A percentile compares a stretch with the other conserved stretches of the same genome.
These are phyloP conservation scores for Trichoderma aggressivum DNA, from an alignment of 2,329 filamentous ascomycete species.

Conservation along the genomic window DNA sequence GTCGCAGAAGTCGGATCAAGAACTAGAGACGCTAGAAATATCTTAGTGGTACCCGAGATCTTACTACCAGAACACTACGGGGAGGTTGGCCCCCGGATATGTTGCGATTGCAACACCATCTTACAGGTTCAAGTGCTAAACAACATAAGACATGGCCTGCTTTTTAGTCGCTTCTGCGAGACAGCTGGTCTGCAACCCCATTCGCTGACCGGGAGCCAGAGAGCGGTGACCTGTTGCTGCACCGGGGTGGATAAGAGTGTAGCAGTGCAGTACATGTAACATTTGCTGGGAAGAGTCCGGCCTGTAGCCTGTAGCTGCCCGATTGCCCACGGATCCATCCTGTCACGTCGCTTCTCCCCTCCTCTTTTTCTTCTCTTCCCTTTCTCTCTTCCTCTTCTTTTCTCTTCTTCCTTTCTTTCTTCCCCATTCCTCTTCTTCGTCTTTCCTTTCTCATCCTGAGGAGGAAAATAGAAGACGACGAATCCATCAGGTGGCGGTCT, in stretches of 20 bases:
- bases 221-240: not conserved
- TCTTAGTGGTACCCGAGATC: not conserved
- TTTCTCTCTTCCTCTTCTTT: not conserved
- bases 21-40: not conserved
- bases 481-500: not conserved
- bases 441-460: not conserved
- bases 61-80: not conserved
- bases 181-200: not conserved
- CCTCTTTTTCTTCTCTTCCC: not conserved
- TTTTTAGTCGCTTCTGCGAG: not conserved
- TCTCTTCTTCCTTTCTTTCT: not conserved
- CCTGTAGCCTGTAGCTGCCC: slow-evolving; percentile 6
- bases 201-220: not conserved
- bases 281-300: not conserved
- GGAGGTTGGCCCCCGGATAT: not conserved
- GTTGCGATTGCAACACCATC: not conserved
- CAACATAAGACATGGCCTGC: not conserved
- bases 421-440: not conserved
- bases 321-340: not conserved
- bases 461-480: not conserved
- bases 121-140: not conserved
- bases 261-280: not conserved
- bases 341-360: not conserved
- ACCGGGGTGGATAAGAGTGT: slow-evolving; percentile 1
- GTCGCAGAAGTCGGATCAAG: not conserved